These are phyloP conservation scores for Elongisporangium undulatum DNA, from an alignment of 352 stramenopile genomes.

Conservation along the genomic window DNA sequence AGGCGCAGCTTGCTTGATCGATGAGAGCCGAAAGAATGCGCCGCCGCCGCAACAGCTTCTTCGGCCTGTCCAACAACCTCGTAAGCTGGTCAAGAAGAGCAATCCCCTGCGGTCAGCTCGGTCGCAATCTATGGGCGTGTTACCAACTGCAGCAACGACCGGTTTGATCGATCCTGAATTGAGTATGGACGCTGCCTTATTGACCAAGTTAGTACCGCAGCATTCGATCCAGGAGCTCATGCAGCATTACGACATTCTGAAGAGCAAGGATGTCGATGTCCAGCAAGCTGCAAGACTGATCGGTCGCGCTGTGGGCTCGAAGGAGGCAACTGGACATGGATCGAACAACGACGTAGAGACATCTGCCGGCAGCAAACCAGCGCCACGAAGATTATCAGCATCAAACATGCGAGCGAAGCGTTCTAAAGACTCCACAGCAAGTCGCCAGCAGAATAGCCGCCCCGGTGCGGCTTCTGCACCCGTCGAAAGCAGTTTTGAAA, in stretches of 20 bases:
- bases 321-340: background rate
- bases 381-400: background rate
- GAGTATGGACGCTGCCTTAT: background rate
- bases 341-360: background rate
- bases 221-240: constrained; percentile 34
- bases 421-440: background rate
- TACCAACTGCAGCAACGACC: background rate
- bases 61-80: background rate
- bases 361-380: background rate
- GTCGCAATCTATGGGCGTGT: background rate
- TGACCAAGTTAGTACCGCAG: constrained; percentile 5
- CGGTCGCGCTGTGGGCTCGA: background rate
- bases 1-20: constrained; percentile 52
- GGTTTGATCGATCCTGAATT: constrained; percentile 1
- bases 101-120: background rate
- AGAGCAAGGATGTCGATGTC: background rate
- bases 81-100: constrained; percentile 12
- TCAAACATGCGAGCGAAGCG: background rate
- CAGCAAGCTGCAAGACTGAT: background rate
- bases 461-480: background rate
- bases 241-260: constrained; percentile 32
- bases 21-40: constrained; percentile 19
- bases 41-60: constrained; percentile 1
- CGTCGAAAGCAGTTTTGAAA: constrained; percentile 12
- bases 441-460: constrained; percentile 2